Evolutionary conservation across 1,284 basidiomycete genomes (phyloP).

Genomic region (Apiotrichum mycotoxinovorans): DNA sequence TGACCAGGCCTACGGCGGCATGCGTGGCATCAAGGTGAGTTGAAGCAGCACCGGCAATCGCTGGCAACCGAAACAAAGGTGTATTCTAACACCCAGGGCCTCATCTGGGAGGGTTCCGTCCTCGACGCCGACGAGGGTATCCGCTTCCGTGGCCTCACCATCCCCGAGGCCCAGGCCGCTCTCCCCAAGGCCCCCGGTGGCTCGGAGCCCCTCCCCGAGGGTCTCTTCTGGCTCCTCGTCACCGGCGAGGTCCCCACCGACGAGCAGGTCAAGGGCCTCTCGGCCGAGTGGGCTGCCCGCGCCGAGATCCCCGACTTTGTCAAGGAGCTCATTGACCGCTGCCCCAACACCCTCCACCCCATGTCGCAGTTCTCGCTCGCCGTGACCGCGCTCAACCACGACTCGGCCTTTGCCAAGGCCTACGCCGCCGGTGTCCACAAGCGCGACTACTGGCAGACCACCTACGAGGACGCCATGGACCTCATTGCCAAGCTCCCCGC

Average conservation of each 20-base stretch:
- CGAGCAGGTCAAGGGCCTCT: slow-evolving; percentile 79
- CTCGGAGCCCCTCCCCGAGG: slow-evolving; percentile 86
- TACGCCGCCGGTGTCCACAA: slow-evolving; percentile 91
- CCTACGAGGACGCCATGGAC: slow-evolving; percentile 96
- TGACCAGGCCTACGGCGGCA: slow-evolving; percentile 84
- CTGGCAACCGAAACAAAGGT: too few relatives aligned
- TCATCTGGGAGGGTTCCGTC: slow-evolving; percentile 94
- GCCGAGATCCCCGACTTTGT: slow-evolving; percentile 84
- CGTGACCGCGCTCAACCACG: slow-evolving; percentile 89
- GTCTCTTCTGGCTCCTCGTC: slow-evolving; percentile 90
- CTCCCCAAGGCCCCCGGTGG: slow-evolving; percentile 87
- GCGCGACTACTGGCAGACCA: slow-evolving; percentile 95
- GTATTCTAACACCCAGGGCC: slow-evolving; percentile 33
- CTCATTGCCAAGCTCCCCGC: slow-evolving; percentile 96
- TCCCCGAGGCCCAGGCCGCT: slow-evolving; percentile 78
- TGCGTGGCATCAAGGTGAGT: slow-evolving; percentile 67
- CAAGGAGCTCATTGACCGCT: slow-evolving; percentile 87
- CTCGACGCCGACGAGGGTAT: slow-evolving; percentile 95
- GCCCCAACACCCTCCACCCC: slow-evolving; percentile 88
- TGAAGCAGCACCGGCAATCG: not conserved
- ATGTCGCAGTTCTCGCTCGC: slow-evolving; percentile 96
- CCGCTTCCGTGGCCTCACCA: slow-evolving; percentile 89
- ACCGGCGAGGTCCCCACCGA: slow-evolving; percentile 88
- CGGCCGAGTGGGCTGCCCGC: slow-evolving; percentile 87
- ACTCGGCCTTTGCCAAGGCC: slow-evolving; percentile 94